Percentiles rank a stretch among this genome's conserved stretches.
phyloP scores from a whole-genome alignment of 768 basidiomycete species.

The Mycena sanguinolenta region DNA sequence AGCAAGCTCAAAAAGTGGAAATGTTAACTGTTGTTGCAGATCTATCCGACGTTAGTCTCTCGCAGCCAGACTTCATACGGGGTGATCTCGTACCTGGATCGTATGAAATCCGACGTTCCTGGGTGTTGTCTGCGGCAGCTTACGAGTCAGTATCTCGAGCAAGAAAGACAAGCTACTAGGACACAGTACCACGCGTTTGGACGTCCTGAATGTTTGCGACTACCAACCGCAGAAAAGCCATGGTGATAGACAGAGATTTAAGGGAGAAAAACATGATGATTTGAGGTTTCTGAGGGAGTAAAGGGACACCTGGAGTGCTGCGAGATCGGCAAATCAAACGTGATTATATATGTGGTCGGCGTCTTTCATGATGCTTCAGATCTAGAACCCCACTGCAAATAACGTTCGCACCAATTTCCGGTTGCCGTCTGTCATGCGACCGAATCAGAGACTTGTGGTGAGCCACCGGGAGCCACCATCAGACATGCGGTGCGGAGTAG shows the following conservation, averaged over 20 bases:
- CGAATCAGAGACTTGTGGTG: too few species aligned
- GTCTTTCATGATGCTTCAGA: background rate
- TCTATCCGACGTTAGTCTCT: too few species aligned
- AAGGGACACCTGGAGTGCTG: background rate
- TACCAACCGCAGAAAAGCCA: too few species aligned
- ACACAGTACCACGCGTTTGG: slow-evolving; percentile 3
- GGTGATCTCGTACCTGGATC: too few species aligned
- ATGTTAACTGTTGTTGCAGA: background rate
- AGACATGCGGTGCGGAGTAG: too few species aligned
- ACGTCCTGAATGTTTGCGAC: background rate
- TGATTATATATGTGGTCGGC: too few species aligned
- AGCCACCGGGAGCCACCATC: too few species aligned
- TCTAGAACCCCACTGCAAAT: background rate
- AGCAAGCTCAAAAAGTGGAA: background rate
- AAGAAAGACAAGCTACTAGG: background rate
- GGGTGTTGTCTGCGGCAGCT: slow-evolving; percentile 2
- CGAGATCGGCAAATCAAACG: background rate
- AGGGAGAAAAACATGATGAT: too few species aligned
- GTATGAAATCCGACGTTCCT: background rate
- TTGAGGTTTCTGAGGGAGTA: background rate
- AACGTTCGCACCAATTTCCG: background rate
- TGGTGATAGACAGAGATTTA: too few species aligned
- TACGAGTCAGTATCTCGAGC: slow-evolving; percentile 1
- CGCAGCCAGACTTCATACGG: too few species aligned
- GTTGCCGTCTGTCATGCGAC: too few species aligned